These are phyloP conservation scores for Chlorencoelia australis DNA, from an alignment of 2,329 filamentous ascomycete genomes.

Conservation along the genomic window DNA sequence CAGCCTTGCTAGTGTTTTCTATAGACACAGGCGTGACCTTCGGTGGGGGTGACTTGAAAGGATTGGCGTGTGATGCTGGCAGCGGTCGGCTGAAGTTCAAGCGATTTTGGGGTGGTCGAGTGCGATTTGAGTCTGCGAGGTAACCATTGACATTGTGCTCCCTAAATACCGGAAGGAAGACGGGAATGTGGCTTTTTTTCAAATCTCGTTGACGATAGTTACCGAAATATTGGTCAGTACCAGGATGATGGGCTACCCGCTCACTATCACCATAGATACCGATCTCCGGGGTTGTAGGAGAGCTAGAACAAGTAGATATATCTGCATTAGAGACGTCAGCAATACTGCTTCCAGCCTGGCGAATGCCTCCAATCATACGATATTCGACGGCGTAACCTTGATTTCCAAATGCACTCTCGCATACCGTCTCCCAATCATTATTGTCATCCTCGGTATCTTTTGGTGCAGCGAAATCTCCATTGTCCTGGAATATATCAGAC, in stretches of 20 bases:
- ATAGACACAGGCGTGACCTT: constrained; percentile 10
- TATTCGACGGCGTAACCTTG: constrained; percentile 6
- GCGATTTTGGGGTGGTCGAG: constrained; percentile 10
- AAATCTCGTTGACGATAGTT: constrained; percentile 23
- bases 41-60: constrained; percentile 22
- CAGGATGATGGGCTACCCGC: constrained; percentile 23
- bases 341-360: constrained; percentile 23
- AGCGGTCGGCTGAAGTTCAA: constrained; percentile 13
- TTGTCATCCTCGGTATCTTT: constrained; percentile 10
- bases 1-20: too few species aligned
- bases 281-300: constrained; percentile 9
- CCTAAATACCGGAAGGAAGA: constrained; percentile 19
- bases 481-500: background rate
- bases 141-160: constrained; percentile 25
- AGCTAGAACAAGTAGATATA: constrained; percentile 9
- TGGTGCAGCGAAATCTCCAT: constrained; percentile 1
- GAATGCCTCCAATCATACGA: constrained; percentile 12
- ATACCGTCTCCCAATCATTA: constrained; percentile 27
- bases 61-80: constrained; percentile 17
- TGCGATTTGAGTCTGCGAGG: constrained; percentile 20
- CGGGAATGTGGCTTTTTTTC: constrained; percentile 18
- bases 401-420: constrained; percentile 13
- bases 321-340: constrained; percentile 22
- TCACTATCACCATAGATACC: constrained; percentile 20
- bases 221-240: constrained; percentile 15